These are phyloP conservation scores for Gossypium armourianum DNA, from an alignment of 441 rosid species.

Conservation along the genomic window DNA sequence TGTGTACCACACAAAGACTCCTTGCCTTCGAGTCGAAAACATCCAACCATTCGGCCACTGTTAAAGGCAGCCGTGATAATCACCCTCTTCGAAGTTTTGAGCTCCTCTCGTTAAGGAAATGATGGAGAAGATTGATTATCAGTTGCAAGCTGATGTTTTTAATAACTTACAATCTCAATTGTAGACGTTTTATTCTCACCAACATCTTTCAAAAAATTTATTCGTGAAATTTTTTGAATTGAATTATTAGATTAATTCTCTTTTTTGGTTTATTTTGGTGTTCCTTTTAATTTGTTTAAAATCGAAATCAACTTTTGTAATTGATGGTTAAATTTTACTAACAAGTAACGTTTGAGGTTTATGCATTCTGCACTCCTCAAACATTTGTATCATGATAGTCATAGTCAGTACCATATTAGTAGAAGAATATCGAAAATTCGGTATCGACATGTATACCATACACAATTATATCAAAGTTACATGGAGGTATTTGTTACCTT, in stretches of 20 bases:
- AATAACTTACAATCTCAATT: neutral
- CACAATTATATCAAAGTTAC: neutral
- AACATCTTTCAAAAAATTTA: neutral
- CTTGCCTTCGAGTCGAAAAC: slow-evolving; percentile 50
- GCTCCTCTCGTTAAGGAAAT: slow-evolving; percentile 61
- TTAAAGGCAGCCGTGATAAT: slow-evolving; percentile 50
- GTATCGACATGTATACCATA: neutral
- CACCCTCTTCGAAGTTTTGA: slow-evolving; percentile 72
- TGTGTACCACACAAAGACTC: slow-evolving; percentile 49
- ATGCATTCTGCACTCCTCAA: too few species aligned
- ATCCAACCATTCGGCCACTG: slow-evolving; percentile 41
- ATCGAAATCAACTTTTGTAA: neutral
- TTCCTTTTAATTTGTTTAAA: neutral
- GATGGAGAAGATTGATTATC: slow-evolving; percentile 14
- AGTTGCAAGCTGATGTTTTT: neutral
- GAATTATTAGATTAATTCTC: neutral
- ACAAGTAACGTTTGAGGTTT: neutral
- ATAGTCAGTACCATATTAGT: too few species aligned
- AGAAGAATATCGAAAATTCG: too few species aligned
- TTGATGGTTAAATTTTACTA: neutral
- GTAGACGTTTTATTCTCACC: neutral
- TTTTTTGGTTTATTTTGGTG: neutral
- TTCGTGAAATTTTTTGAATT: neutral
- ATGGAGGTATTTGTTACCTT: neutral
- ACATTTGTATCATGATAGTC: too few species aligned